Percentiles rank a stretch among this genome's conserved stretches.
phyloP scores from a whole-genome alignment of 1,139 yeast genomes.

The Saccharomyces hybrid region DNA sequence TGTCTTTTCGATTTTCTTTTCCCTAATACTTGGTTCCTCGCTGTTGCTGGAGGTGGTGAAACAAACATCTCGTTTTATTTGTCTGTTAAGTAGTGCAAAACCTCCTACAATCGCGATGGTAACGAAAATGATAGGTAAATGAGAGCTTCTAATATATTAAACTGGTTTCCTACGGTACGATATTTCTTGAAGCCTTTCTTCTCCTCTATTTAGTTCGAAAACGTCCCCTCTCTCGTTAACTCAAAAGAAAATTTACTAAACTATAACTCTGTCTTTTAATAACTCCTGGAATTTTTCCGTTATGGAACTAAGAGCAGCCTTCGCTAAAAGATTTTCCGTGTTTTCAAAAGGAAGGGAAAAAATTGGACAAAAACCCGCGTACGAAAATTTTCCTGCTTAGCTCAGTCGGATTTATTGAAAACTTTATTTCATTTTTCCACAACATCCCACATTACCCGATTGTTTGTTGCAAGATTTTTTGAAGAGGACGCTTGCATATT shows the following conservation, averaged over 20 bases:
- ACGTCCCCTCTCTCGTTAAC: neutral
- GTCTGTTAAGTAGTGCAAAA: neutral
- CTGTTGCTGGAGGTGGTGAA: conserved; percentile 30
- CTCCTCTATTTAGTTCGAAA: neutral
- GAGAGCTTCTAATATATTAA: neutral
- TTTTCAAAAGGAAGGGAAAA: neutral
- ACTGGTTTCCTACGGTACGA: neutral
- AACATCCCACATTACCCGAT: neutral
- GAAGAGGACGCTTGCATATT: neutral
- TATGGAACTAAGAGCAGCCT: neutral
- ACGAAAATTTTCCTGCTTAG: neutral
- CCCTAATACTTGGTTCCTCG: conserved; percentile 20
- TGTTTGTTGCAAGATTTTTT: neutral
- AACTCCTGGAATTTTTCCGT: neutral
- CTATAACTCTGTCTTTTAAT: neutral
- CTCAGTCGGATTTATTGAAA: neutral
- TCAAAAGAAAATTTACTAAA: neutral
- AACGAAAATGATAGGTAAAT: neutral
- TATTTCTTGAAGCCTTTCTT: neutral
- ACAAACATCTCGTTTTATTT: conserved; percentile 21
- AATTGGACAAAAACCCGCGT: neutral
- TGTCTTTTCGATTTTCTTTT: conserved; percentile 14
- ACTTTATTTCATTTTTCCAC: neutral
- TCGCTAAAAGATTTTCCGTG: neutral
- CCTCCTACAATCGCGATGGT: neutral